These are phyloP conservation scores for Imleria badia DNA, from an alignment of 768 basidiomycete genomes.

Conservation along the genomic window DNA sequence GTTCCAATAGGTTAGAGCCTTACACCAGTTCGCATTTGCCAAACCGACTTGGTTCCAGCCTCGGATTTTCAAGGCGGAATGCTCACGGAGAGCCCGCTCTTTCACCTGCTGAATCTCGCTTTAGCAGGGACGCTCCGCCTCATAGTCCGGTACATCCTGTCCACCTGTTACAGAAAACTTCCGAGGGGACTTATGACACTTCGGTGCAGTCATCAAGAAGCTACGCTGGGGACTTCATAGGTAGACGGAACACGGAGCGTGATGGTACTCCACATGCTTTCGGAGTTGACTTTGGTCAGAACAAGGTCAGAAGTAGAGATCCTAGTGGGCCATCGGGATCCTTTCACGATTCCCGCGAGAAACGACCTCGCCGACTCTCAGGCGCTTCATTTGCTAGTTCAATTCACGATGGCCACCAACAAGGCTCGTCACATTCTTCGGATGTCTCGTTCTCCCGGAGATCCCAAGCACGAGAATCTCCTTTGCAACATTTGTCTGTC, in stretches of 20 bases:
- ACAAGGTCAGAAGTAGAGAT: constrained; percentile 20
- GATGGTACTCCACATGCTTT: constrained; percentile 11
- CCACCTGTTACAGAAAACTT: constrained; percentile 62
- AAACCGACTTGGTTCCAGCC: constrained; percentile 38
- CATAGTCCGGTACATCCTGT: constrained; percentile 42
- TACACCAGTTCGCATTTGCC: constrained; percentile 55
- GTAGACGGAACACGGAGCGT: constrained; percentile 19
- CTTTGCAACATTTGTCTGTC: constrained; percentile 34
- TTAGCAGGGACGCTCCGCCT: constrained; percentile 45
- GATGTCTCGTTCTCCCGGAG: constrained; percentile 27
- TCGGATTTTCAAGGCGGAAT: constrained; percentile 41
- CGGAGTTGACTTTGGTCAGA: constrained; percentile 20
- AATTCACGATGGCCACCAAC: constrained; percentile 20
- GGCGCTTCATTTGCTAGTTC: constrained; percentile 21
- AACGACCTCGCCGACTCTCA: constrained; percentile 25
- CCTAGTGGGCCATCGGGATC: constrained; percentile 6
- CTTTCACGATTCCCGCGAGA: constrained; percentile 23
- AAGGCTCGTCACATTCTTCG: constrained; percentile 19
- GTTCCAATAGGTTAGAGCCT: constrained; percentile 86
- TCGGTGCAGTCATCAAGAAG: constrained; percentile 17
- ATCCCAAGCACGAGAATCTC: constrained; percentile 46
- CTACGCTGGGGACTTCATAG: constrained; percentile 17
- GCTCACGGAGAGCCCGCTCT: constrained; percentile 42
- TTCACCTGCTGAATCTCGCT: constrained; percentile 44
- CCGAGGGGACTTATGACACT: constrained; percentile 19